These are phyloP conservation scores for Canavalia ensiformis DNA, from an alignment of 306 rosid genomes.

Conservation along the genomic window DNA sequence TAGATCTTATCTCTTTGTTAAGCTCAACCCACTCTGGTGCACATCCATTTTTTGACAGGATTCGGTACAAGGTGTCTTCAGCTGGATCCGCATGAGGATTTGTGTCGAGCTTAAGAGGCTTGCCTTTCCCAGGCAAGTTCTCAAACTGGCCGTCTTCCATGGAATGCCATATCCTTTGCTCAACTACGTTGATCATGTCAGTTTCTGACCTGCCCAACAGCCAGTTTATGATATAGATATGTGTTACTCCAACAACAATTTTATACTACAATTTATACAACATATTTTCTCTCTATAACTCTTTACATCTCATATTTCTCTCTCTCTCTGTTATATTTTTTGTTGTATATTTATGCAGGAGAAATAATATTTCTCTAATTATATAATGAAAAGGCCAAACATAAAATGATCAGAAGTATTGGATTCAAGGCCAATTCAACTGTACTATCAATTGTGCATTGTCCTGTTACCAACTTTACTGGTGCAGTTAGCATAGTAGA, in stretches of 20 bases:
- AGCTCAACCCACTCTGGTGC: constrained; percentile 95
- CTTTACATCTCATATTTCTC: too few relatives aligned
- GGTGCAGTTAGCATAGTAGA: background rate
- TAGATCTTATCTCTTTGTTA: constrained; percentile 85
- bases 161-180: constrained; percentile 94
- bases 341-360: too few relatives aligned
- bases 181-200: constrained; percentile 84
- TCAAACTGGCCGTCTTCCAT: constrained; percentile 96
- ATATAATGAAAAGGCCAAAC: too few relatives aligned
- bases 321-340: too few relatives aligned
- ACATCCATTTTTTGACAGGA: constrained; percentile 80
- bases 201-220: constrained; percentile 83
- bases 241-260: too few relatives aligned
- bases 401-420: too few relatives aligned
- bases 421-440: too few relatives aligned
- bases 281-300: too few relatives aligned
- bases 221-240: constrained; percentile 22
- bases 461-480: too few relatives aligned
- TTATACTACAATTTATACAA: too few relatives aligned
- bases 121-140: constrained; percentile 92
- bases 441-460: too few relatives aligned
- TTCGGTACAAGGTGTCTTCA: constrained; percentile 82
- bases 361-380: too few relatives aligned
- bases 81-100: constrained; percentile 97
- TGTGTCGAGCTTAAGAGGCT: constrained; percentile 71